Base-by-base conservation (phyloP, 768 basidiomycete genomes). In the Hemileccinum impolitum region DNA sequence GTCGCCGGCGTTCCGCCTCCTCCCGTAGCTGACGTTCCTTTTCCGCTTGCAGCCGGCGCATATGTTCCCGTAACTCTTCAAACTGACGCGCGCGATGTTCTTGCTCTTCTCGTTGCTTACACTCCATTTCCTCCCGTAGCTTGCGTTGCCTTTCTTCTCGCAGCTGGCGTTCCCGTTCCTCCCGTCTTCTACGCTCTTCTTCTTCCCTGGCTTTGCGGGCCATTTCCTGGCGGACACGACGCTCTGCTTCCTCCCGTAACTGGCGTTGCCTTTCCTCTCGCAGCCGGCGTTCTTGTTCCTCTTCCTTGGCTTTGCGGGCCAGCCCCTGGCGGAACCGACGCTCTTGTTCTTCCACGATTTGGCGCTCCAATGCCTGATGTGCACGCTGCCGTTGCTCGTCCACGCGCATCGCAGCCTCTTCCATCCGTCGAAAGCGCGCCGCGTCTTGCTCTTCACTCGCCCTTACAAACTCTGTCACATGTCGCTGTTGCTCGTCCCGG, bases 181-280 rank as follows among this genome's bases (percentile, higher is more conserved):
- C 23, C 6, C 47, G 55, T 25, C 13, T 1, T 6, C 6, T 30
- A 2, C 39, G 51, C n/a, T 47, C 39, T 6, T 23, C 23, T 23
- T 3, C 23, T 6, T 23, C 59, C 50, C 52, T 51, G 41, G 30
- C 49, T 25, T 41, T 57, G 42, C 43, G 45, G 6, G 50, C 50
- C 37, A 38, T 31, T 19, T 46, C 47, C 23, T 47, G 34, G 18
- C 31, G 54, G 26, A 52, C 51, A 36, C 32, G 14, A 1, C 36
- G 47, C 4, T 66, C 62, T 13, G 61, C 58, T 18, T 55, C 54
- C 17, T 64, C 66, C 3, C n/a, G n/a, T n/a, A n/a, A n/a, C n/a
- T n/a, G n/a, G n/a, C n/a, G n/a, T n/a, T n/a, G n/a, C 32, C 3
- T 23, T 23, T 47, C 46, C 21, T 48, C 53, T 15, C n/a, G 41